Evolutionary conservation across 305 asterid species (phyloP).

Genomic region (Solanum hybrid): DNA sequence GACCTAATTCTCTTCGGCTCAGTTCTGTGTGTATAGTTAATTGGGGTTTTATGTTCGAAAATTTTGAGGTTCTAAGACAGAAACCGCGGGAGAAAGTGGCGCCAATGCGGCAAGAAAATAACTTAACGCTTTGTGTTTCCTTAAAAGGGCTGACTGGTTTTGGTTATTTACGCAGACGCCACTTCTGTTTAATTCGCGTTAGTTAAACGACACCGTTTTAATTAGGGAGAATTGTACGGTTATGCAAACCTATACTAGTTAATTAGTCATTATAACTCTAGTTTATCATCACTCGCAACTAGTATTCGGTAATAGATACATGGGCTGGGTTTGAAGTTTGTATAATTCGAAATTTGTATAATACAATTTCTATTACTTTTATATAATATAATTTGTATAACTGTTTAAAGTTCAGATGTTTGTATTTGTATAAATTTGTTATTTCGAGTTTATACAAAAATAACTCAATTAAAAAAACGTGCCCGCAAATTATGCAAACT

Average conservation of each 20-base stretch:
- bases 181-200: neutral
- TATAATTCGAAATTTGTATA: too few species aligned
- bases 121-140: neutral
- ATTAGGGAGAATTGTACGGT: too few species aligned
- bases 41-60: neutral
- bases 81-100: constrained; percentile 7
- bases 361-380: too few species aligned
- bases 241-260: too few species aligned
- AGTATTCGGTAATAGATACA: too few species aligned
- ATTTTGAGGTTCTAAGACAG: neutral
- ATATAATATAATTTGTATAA: neutral
- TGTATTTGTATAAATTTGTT: neutral
- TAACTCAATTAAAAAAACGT: too few species aligned
- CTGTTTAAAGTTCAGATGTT: neutral
- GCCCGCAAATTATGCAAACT: neutral
- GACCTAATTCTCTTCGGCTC: neutral
- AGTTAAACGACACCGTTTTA: neutral
- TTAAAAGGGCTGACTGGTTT: neutral
- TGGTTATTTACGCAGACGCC: neutral
- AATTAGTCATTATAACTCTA: too few species aligned
- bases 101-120: neutral
- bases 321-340: too few species aligned
- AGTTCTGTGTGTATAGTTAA: neutral
- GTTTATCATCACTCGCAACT: too few species aligned
- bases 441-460: too few species aligned